Percentiles rank a stretch among this genome's conserved stretches.
Evolutionary conservation across 345 rosid species (phyloP).

Genomic region (Eucalyptus marginata): DNA sequence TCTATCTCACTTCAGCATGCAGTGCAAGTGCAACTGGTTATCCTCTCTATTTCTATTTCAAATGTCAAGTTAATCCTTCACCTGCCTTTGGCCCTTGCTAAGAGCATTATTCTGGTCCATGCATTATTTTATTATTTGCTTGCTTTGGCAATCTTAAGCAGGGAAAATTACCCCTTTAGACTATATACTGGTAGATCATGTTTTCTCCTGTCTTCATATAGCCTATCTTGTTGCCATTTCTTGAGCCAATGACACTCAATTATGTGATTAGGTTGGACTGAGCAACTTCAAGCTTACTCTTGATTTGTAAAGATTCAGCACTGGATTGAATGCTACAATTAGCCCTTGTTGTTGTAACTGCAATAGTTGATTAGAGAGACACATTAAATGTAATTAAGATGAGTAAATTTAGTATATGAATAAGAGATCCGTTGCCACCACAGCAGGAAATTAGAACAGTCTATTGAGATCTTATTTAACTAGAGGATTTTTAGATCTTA

Average conservation of each 20-base stretch:
- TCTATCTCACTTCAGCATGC: background rate
- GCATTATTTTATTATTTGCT: background rate
- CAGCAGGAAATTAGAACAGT: background rate
- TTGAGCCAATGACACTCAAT: background rate
- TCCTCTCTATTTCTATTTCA: background rate
- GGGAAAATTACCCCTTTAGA: background rate
- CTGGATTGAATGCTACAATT: background rate
- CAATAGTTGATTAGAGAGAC: background rate
- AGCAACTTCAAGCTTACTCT: background rate
- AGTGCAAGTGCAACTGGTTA: background rate
- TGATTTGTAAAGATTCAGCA: background rate
- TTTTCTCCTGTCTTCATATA: background rate
- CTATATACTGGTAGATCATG: background rate
- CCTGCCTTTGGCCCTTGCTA: background rate
- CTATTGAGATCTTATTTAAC: background rate
- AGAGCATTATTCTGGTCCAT: background rate
- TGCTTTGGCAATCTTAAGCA: background rate
- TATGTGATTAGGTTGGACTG: background rate
- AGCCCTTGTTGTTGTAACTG: background rate
- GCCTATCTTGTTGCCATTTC: background rate
- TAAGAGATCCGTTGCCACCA: background rate
- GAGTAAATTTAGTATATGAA: background rate
- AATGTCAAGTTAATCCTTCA: background rate
- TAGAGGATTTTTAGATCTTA: background rate
- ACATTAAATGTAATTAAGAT: background rate